Conservation (phyloP, 345 rosid species). For the Microthlaspi erraticum region DNA sequence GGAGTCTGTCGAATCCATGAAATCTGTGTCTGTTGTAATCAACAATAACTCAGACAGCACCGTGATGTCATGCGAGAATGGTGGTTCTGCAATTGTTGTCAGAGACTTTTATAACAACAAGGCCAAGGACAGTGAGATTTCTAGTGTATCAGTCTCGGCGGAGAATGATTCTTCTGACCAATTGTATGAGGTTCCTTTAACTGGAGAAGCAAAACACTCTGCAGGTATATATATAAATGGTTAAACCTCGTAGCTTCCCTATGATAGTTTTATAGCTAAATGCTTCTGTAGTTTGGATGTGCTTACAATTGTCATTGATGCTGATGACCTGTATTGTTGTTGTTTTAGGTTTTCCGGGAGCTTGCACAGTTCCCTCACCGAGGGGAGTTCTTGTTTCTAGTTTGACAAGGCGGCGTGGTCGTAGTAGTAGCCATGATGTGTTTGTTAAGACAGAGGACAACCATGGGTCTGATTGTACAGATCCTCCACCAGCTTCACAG, state of each 20-base stretch:
- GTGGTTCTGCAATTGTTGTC: constrained; percentile 54
- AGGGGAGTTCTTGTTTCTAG: constrained; percentile 50
- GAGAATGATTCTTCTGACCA: constrained; percentile 61
- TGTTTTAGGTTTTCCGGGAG: constrained; percentile 20
- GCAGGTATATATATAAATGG: constrained; percentile 65
- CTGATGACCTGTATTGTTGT: no score
- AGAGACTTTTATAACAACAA: constrained; percentile 59
- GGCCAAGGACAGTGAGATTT: constrained; percentile 61
- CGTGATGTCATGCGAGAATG: constrained; percentile 65
- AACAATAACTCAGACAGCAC: constrained; percentile 78
- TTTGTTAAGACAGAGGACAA: constrained; percentile 51
- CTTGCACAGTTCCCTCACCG: constrained; percentile 29
- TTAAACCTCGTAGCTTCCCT: neutral
- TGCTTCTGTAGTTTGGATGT: no score
- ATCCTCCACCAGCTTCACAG: constrained; percentile 53
- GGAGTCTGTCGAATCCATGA: constrained; percentile 66
- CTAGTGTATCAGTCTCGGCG: constrained; percentile 49
- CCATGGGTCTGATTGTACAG: constrained; percentile 56
- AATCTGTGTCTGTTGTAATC: constrained; percentile 50
- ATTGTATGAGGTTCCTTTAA: constrained; percentile 84
- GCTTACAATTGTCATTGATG: no score
- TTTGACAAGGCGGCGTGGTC: constrained; percentile 55
- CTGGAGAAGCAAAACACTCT: constrained; percentile 65
- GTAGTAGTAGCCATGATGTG: constrained; percentile 48
- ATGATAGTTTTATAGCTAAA: neutral